Base-by-base conservation (phyloP, 2,329 filamentous ascomycete genomes). In the Dothideomycetes sp. region DNA sequence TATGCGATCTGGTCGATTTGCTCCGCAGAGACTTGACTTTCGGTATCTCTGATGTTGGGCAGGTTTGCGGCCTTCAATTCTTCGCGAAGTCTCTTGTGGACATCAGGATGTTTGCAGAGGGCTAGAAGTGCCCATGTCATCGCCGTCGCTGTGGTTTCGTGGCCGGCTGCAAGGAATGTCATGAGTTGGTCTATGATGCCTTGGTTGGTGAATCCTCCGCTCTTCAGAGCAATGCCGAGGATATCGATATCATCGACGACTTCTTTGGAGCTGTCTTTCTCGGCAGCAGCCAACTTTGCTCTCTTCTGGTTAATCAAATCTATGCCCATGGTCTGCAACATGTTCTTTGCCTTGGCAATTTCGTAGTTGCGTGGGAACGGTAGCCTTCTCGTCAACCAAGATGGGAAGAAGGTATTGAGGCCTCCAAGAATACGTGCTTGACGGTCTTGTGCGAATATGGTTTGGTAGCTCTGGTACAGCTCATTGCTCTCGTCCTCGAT, bases 101-200 rank as follows among this genome's bases (percentile, higher is more conserved):
- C 65, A 1, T 77, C 69, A 0, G 76, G 78, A 51, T 85, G 61
- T 15, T 70, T 68, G 50, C 75, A 75, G n/a, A 91, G 71, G 30
- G 80, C 64, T 55, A 86, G 84, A 6, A 78, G 62, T 3, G 80
- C 74, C 82, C 83, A 89, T n/a, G 79, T 82, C 55, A 91, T 69
- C 13, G 83, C 72, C 1, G 78, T 73, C 1, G 84, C 77, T 0
- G 83, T 88, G 27, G 84, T 89, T 62, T 89, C 83, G 58, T 89
- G 84, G 5, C 65, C 71, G 3, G 71, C 70, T 3, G 71, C 72
- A 4, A 76, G 52, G 48, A 74, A 74, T 0, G 73, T 77, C 18
- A 77, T 53, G 1, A 76, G 60, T 41, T 76, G 72, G 47, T 76
- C 70, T 6, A 68, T 66, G 10, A 76, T 53, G n/a, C 66, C 61